Percentiles rank a stretch among this genome's conserved stretches.
Conservation (phyloP, 2,329 filamentous ascomycete genomes). For the Venturia aucupariae region DNA sequence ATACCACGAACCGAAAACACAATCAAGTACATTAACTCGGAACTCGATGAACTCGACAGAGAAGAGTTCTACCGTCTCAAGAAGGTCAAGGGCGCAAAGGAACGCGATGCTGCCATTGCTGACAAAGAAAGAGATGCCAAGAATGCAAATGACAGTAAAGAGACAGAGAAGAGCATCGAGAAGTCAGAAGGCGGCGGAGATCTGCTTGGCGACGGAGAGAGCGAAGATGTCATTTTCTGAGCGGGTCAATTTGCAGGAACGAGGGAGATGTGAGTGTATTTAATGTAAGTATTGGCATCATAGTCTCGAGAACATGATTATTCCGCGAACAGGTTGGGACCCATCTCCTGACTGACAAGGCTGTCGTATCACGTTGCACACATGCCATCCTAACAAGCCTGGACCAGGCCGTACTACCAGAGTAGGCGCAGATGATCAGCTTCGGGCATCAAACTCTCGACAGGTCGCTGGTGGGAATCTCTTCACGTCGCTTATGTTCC, state of each 20-base stretch:
- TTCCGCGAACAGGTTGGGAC: neutral
- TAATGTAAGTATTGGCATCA: conserved; percentile 1
- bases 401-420: neutral
- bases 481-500: neutral
- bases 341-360: neutral
- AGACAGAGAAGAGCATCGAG: conserved; percentile 18
- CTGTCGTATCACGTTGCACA: neutral
- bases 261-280: neutral
- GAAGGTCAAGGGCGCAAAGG: conserved; percentile 72
- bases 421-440: neutral
- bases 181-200: conserved; percentile 40
- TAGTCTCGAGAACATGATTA: neutral
- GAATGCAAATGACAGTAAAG: conserved; percentile 21
- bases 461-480: neutral
- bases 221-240: conserved; percentile 79
- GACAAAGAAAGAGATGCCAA: conserved; percentile 29
- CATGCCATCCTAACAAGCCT: neutral
- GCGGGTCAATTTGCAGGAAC: neutral
- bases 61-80: conserved; percentile 98
- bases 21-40: conserved; percentile 99
- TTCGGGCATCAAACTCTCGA: neutral
- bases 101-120: conserved; percentile 37
- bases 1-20: conserved; percentile 98
- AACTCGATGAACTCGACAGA: conserved; percentile 92
- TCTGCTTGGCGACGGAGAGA: conserved; percentile 64